Percentiles rank a stretch among this genome's conserved stretches.
phyloP scores from a whole-genome alignment of 2,329 filamentous ascomycete genomes.

The Botryotinia calthae region DNA sequence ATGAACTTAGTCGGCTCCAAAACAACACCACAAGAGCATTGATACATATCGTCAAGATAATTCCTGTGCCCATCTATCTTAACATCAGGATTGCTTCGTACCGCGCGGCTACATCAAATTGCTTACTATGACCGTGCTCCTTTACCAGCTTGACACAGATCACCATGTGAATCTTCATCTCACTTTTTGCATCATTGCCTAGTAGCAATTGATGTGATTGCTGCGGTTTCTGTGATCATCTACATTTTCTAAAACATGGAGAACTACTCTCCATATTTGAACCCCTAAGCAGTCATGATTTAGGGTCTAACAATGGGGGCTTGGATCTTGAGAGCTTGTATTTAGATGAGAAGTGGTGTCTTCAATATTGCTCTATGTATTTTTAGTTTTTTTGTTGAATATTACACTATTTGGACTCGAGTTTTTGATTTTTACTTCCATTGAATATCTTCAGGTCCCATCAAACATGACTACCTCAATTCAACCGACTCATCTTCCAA shows the following conservation, averaged over 20 bases:
- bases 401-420: not conserved
- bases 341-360: not conserved
- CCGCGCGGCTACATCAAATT: constrained; percentile 1
- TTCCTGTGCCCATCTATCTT: not conserved
- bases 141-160: constrained; percentile 2
- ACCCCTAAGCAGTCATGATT: not conserved
- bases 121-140: not conserved
- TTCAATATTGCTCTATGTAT: not conserved
- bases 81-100: not conserved
- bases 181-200: not conserved
- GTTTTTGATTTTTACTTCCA: not conserved
- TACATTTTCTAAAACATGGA: not conserved
- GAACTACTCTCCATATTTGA: not conserved
- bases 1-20: not conserved
- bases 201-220: not conserved
- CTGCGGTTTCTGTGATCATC: not conserved
- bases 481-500: not conserved
- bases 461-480: not conserved
- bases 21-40: not conserved
- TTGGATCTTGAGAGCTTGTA: not conserved
- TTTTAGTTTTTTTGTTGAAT: not conserved
- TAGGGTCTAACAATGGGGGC: not conserved
- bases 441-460: not conserved
- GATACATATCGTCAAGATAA: not conserved
- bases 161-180: not conserved